Evolutionary conservation across 129 eudicot genomes (phyloP), one percentile per base, ranked within the genome.

Genomic region (Ambrosia trifida): DNA sequence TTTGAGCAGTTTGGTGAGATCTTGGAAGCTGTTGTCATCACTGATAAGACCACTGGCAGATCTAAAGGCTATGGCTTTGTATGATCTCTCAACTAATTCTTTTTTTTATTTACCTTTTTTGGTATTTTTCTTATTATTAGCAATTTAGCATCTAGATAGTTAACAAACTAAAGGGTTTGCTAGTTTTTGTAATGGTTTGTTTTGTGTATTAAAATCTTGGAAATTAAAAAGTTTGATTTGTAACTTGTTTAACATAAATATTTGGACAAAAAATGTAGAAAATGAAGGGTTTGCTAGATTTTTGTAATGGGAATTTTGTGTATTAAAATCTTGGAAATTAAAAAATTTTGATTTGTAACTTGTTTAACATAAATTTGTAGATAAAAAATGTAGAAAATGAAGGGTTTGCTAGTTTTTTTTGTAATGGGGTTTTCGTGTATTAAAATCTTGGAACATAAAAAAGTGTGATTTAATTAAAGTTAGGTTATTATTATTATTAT

Each of bases 61-160:
- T 92, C 98, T 75, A 87, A 92, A 78, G 98, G 98, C 81, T 89
- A 92, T 83, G 98, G 98, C 72, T 92, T 92, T 76, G 98, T 89
- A 92, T 61, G 86, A 47, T 12, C 28, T 11, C 14, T 10, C 28
- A 24, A 17, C 14, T 54, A 20, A 9, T 8, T 7, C 8, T n/a
- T 33, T n/a, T n/a, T n/a, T n/a, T n/a, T n/a, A n/a, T n/a, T n/a
- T 40, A 40, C 44, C 47, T 36, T 14, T 68, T 10, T 11, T 64
- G 5, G 18, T 68, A 6, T 2, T 17, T 78, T 30, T 43, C 30
- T 18, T 60, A 8, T 57, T n/a, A 24, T 36, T 76, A 4, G n/a
- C n/a, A n/a, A n/a, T n/a, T 56, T 20, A 43, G 16, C 12, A 36
- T 38, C 36, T 64, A 53, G 77, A 69, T 78, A 67, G 3, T 59